These are phyloP conservation scores for Kazachstania taianensis DNA, from an alignment of 805 yeast species.

Conservation along the genomic window DNA sequence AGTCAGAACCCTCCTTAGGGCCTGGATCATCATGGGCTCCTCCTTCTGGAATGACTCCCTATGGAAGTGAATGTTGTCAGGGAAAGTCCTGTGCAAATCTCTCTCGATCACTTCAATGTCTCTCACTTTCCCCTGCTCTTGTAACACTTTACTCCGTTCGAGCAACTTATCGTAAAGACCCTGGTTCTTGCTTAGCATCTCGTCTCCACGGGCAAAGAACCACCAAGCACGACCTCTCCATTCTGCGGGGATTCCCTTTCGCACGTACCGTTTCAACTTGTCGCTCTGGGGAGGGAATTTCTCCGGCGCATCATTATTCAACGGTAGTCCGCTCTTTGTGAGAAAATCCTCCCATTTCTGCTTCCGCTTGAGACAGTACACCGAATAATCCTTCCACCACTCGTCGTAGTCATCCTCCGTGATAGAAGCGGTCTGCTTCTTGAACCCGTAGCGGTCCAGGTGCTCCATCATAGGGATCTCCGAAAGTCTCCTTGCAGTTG, in stretches of 20 bases:
- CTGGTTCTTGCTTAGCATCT: slow-evolving; percentile 53
- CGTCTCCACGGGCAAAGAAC: slow-evolving; percentile 79
- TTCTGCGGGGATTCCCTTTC: slow-evolving; percentile 92
- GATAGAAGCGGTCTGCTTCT: slow-evolving; percentile 51
- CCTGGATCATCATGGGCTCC: slow-evolving; percentile 57
- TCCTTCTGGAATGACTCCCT: slow-evolving; percentile 28
- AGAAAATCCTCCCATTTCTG: slow-evolving; percentile 66
- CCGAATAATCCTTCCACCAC: slow-evolving; percentile 68
- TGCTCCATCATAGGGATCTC: slow-evolving; percentile 9
- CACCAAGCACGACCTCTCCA: slow-evolving; percentile 99
- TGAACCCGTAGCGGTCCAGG: slow-evolving; percentile 82
- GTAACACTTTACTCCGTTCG: slow-evolving; percentile 35
- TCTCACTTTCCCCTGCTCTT: slow-evolving; percentile 33
- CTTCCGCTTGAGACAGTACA: slow-evolving; percentile 51
- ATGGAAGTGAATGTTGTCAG: slow-evolving; percentile 80
- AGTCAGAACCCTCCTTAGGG: slow-evolving; percentile 67
- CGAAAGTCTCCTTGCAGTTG: slow-evolving; percentile 6
- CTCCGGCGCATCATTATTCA: slow-evolving; percentile 41
- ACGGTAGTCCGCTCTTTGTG: slow-evolving; percentile 53
- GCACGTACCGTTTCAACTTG: slow-evolving; percentile 63
- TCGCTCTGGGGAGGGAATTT: slow-evolving; percentile 72
- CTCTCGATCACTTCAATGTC: slow-evolving; percentile 91
- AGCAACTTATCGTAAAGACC: slow-evolving; percentile 72
- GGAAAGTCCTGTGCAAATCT: slow-evolving; percentile 88
- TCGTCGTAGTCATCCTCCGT: slow-evolving; percentile 48